Percentiles rank a stretch among this genome's conserved stretches.
Evolutionary conservation across 1,284 basidiomycete genomes (phyloP).

Genomic region (Fomitopsis betulina): DNA sequence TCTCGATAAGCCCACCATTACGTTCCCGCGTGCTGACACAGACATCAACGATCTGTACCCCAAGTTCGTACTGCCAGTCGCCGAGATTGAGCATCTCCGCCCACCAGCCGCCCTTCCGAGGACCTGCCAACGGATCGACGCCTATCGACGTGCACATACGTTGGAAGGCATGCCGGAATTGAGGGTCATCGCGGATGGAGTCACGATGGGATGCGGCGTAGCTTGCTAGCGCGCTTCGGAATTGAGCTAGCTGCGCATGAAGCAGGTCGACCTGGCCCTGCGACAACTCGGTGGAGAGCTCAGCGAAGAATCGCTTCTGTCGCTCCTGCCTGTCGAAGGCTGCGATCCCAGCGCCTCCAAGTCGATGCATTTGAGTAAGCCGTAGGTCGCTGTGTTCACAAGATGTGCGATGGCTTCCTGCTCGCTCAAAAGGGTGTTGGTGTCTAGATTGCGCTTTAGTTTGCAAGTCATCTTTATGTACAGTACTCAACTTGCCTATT

Average conservation of each 20-base stretch:
- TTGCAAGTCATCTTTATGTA: neutral
- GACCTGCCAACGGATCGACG: slow-evolving; percentile 90
- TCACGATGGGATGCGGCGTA: slow-evolving; percentile 85
- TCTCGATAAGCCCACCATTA: slow-evolving; percentile 91
- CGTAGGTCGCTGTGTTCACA: too few relatives aligned
- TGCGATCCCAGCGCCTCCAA: slow-evolving; percentile 70
- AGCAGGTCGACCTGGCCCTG: slow-evolving; percentile 75
- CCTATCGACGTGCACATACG: slow-evolving; percentile 95
- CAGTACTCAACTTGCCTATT: too few relatives aligned
- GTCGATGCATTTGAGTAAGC: slow-evolving; percentile 48
- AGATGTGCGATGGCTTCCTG: neutral
- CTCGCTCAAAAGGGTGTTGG: neutral
- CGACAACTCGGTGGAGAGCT: slow-evolving; percentile 79
- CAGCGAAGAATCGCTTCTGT: slow-evolving; percentile 72
- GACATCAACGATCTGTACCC: slow-evolving; percentile 95
- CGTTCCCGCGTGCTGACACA: slow-evolving; percentile 85
- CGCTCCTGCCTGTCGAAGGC: slow-evolving; percentile 73
- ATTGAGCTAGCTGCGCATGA: slow-evolving; percentile 79
- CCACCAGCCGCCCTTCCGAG: slow-evolving; percentile 86
- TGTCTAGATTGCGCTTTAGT: neutral
- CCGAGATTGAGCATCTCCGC: slow-evolving; percentile 82
- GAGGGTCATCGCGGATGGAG: slow-evolving; percentile 82
- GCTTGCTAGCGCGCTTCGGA: slow-evolving; percentile 74
- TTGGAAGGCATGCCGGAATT: slow-evolving; percentile 90
- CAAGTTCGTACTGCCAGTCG: slow-evolving; percentile 95